These are phyloP conservation scores for Trichoderma koningiopsis DNA, from an alignment of 2,329 filamentous ascomycete species.

Conservation along the genomic window DNA sequence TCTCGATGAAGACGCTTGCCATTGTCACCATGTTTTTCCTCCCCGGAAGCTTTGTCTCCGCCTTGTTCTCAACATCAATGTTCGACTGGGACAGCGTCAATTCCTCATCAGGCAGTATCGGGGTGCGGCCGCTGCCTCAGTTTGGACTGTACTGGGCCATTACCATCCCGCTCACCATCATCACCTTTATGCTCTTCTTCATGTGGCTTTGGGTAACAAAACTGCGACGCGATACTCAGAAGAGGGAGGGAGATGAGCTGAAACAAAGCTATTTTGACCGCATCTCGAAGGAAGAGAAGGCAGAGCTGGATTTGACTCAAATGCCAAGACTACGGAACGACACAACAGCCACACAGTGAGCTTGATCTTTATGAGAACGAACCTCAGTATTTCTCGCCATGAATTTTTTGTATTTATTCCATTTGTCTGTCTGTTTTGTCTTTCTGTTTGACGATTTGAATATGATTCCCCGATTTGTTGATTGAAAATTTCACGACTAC, in stretches of 20 bases:
- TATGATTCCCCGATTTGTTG: background rate
- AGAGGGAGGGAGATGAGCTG: background rate
- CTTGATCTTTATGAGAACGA: background rate
- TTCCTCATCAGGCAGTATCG: constrained; percentile 31
- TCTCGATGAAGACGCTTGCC: constrained; percentile 48
- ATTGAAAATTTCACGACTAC: too few species aligned
- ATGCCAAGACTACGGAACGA: constrained; percentile 18
- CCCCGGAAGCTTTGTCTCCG: constrained; percentile 46
- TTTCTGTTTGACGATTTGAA: background rate
- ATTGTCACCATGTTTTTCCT: constrained; percentile 49
- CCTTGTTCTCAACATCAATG: constrained; percentile 43
- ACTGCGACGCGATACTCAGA: constrained; percentile 4
- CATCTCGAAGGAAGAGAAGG: constrained; percentile 11
- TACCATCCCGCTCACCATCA: constrained; percentile 42
- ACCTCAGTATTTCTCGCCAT: background rate
- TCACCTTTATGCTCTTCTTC: constrained; percentile 42
- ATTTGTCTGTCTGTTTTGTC: background rate
- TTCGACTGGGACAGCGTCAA: constrained; percentile 40
- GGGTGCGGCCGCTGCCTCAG: constrained; percentile 39
- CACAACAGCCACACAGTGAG: background rate
- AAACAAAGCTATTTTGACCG: background rate
- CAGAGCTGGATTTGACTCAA: constrained; percentile 2
- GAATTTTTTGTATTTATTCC: background rate
- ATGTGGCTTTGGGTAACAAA: constrained; percentile 39
- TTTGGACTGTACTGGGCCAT: constrained; percentile 46